These are phyloP conservation scores for Drechmeria coniospora DNA, from an alignment of 2,329 filamentous ascomycete species.

Conservation along the genomic window DNA sequence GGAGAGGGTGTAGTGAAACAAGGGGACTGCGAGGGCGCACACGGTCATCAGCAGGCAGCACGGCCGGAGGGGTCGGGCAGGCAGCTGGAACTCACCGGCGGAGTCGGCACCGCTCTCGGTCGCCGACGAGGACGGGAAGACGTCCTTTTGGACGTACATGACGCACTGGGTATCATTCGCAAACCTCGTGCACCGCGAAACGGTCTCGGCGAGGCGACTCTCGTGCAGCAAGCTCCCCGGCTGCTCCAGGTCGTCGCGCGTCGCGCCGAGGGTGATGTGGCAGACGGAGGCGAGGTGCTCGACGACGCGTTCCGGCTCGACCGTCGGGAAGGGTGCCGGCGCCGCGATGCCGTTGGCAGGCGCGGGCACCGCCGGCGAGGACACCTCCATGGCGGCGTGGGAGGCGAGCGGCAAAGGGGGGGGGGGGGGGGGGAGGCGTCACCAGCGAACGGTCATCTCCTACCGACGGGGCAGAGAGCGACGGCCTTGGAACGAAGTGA, in stretches of 20 bases:
- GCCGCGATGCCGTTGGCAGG: slow-evolving; percentile 29
- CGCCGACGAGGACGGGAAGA: slow-evolving; percentile 38
- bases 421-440: neutral
- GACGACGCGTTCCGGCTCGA: slow-evolving; percentile 55
- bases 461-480: neutral
- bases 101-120: slow-evolving; percentile 32
- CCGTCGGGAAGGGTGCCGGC: slow-evolving; percentile 31
- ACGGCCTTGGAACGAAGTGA: neutral
- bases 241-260: slow-evolving; percentile 62
- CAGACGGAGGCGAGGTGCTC: slow-evolving; percentile 59
- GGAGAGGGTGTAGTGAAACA: slow-evolving; percentile 65
- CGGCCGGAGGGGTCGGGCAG: neutral
- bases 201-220: slow-evolving; percentile 57
- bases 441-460: slow-evolving; percentile 1
- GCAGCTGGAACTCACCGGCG: slow-evolving; percentile 20
- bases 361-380: slow-evolving; percentile 26
- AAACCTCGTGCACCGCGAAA: slow-evolving; percentile 78
- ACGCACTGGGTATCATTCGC: slow-evolving; percentile 75
- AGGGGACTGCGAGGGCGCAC: slow-evolving; percentile 17
- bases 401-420: no score
- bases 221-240: slow-evolving; percentile 71
- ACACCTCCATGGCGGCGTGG: slow-evolving; percentile 35
- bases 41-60: slow-evolving; percentile 4
- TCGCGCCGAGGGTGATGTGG: slow-evolving; percentile 59
- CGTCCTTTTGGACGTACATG: slow-evolving; percentile 82